These are phyloP conservation scores for Suillus placidus DNA, from an alignment of 768 basidiomycete genomes.

Conservation along the genomic window DNA sequence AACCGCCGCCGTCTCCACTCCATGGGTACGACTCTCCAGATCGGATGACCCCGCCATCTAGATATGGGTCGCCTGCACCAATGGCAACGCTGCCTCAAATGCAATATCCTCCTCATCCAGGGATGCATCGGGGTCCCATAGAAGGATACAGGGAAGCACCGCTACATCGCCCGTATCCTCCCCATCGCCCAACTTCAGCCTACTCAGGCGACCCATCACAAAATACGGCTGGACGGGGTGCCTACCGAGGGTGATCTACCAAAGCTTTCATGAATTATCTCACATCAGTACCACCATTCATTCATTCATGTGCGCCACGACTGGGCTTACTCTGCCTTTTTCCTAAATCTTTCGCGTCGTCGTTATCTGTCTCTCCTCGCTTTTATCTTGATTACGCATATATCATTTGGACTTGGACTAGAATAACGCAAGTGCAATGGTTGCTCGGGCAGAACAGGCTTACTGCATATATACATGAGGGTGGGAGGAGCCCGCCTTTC, in stretches of 20 bases:
- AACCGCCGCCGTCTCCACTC: slow-evolving; percentile 26
- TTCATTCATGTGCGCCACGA: slow-evolving; percentile 18
- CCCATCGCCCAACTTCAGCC: slow-evolving; percentile 21
- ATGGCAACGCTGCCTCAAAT: slow-evolving; percentile 43
- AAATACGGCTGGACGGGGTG: slow-evolving; percentile 36
- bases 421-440: slow-evolving; percentile 1
- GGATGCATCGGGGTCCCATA: slow-evolving; percentile 26
- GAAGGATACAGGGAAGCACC: slow-evolving; percentile 60
- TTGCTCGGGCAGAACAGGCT: slow-evolving; percentile 11
- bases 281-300: not conserved
- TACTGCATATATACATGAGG: slow-evolving; percentile 11
- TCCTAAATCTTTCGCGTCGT: slow-evolving; percentile 3
- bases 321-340: slow-evolving; percentile 8
- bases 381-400: slow-evolving; percentile 15
- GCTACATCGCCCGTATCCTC: slow-evolving; percentile 56
- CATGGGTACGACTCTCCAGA: slow-evolving; percentile 27
- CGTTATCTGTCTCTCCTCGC: slow-evolving; percentile 19
- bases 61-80: slow-evolving; percentile 35
- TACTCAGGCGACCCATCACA: slow-evolving; percentile 21
- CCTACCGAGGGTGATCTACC: slow-evolving; percentile 22
- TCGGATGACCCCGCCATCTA: slow-evolving; percentile 22
- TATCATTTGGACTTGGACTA: slow-evolving; percentile 16
- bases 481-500: slow-evolving; percentile 11
- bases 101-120: slow-evolving; percentile 42
- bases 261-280: slow-evolving; percentile 8